phyloP scores from a whole-genome alignment of 371 early-diverging fungal genomes.

The Mortierella sp. region DNA sequence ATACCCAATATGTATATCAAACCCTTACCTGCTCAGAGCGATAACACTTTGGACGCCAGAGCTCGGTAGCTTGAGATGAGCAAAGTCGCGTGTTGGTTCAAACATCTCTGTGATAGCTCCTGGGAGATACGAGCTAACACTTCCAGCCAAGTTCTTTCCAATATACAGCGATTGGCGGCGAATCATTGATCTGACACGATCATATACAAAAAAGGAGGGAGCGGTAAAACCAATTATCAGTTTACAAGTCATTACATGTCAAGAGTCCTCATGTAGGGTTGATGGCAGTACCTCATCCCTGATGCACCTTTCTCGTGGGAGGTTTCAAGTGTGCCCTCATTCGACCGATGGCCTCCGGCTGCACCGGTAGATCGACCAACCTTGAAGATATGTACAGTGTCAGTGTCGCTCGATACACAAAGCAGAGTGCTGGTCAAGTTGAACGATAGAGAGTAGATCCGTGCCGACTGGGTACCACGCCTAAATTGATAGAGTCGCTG shows the following conservation, averaged over 20 bases:
- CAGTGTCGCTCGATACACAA: conserved; percentile 92
- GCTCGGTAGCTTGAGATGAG: conserved; percentile 87
- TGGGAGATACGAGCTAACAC: conserved; percentile 88
- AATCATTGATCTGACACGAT: conserved; percentile 59
- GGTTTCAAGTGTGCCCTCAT: conserved; percentile 17
- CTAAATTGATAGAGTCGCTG: conserved; percentile 95
- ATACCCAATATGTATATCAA: too few relatives aligned
- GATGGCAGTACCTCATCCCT: not conserved
- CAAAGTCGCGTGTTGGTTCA: conserved; percentile 96
- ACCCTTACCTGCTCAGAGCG: conserved; percentile 77
- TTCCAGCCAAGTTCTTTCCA: conserved; percentile 76
- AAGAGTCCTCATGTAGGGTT: not conserved
- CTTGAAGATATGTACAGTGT: conserved; percentile 98
- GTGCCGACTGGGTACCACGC: conserved; percentile 92
- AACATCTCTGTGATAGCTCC: conserved; percentile 91
- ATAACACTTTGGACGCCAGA: conserved; percentile 86
- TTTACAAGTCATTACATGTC: too few relatives aligned
- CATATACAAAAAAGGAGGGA: not conserved
- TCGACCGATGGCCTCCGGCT: conserved; percentile 20
- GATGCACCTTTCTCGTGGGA: not conserved
- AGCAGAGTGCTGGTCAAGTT: conserved; percentile 85
- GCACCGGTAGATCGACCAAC: conserved; percentile 58
- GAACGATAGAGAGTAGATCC: conserved; percentile 93
- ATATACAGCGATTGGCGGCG: conserved; percentile 72
- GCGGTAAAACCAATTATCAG: too few relatives aligned